These are phyloP conservation scores for Melanomma pulvis-pyrius DNA, from an alignment of 495 filamentous ascomycete species.

Conservation along the genomic window DNA sequence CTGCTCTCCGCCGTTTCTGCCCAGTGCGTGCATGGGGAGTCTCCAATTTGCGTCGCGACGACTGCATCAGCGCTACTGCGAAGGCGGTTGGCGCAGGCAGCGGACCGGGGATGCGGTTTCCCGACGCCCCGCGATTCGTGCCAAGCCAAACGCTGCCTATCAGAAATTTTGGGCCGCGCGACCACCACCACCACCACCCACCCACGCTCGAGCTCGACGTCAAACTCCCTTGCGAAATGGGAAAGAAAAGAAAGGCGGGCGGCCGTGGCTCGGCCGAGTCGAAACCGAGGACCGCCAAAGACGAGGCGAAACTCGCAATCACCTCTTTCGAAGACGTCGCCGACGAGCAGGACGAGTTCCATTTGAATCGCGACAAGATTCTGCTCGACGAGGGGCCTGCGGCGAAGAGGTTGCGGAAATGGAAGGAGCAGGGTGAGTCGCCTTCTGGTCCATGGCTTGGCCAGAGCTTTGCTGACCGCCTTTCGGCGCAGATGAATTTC, in stretches of 20 bases:
- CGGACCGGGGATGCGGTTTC: background rate
- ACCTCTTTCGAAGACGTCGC: conserved; percentile 81
- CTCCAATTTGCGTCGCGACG: too few species aligned
- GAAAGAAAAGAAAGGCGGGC: conserved; percentile 77
- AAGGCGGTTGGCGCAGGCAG: background rate
- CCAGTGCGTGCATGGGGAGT: too few species aligned
- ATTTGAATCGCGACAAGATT: conserved; percentile 78
- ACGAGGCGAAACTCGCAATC: conserved; percentile 57
- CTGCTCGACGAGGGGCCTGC: conserved; percentile 78
- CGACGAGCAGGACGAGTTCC: conserved; percentile 91
- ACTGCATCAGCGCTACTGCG: background rate
- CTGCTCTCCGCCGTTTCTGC: too few species aligned
- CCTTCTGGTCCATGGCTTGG: background rate
- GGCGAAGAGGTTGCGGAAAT: conserved; percentile 71
- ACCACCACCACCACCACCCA: too few species aligned
- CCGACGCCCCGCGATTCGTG: conserved; percentile 5
- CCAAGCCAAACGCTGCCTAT: too few species aligned
- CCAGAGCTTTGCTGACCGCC: conserved; percentile 11
- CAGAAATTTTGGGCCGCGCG: conserved; percentile 16
- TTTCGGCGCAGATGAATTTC: conserved; percentile 54
- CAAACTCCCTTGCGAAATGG: conserved; percentile 56
- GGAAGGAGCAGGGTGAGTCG: conserved; percentile 62
- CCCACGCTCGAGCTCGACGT: background rate
- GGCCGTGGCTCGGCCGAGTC: conserved; percentile 45
- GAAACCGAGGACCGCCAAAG: conserved; percentile 49